Base-by-base conservation (phyloP, 129 eudicot genomes). In the Heracleum sosnowskyi region DNA sequence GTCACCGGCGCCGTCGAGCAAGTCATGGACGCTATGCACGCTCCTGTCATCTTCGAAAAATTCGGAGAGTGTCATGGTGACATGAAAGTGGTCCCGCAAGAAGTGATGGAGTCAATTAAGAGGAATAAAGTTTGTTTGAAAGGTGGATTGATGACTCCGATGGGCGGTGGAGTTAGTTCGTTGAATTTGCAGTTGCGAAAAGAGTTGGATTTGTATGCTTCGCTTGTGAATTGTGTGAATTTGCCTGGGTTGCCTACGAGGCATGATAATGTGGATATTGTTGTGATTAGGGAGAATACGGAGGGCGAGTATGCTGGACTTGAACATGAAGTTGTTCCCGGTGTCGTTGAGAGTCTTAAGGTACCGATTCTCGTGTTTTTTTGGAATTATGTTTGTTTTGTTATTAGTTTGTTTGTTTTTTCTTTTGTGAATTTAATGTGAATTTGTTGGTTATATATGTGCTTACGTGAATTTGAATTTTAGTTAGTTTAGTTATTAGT, bases 11-110 rank as follows among this genome's bases (percentile, higher is more conserved):
- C 96, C 35, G 97, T 91, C 17, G 97, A 94, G 46, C 98, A 91
- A 28, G 97, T 94, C 0, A 90, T 94, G 93, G 96, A 91, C 33
- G 97, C 97, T 55, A 90, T 94, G 91, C 98, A 94, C 93, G 98
- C 97, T 76, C 98, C 98, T 46, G 89, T 94, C 1, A 87, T 84
- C 75, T 94, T 94, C 77, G 97, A 94, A 77, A 85, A 84, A 33
- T 91, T 83, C 75, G 97, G 89, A 0, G 97, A 94, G 0, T 85
- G 88, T 2, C 97, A 90, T 26, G 98, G 98, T 0, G 96, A 90
- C 37, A 89, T 94, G 98, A 90, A 85, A 83, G 79, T 11, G 71
- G 81, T 94, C 8, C 97, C 98, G 1, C 33, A 79, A 5, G 82
- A 86, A 68, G 93, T 91, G n/a, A 34, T 94, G 26, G 92, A 91